Evolutionary conservation across 805 yeast species (phyloP).

Genomic region (Metschnikowia dekortorum): DNA sequence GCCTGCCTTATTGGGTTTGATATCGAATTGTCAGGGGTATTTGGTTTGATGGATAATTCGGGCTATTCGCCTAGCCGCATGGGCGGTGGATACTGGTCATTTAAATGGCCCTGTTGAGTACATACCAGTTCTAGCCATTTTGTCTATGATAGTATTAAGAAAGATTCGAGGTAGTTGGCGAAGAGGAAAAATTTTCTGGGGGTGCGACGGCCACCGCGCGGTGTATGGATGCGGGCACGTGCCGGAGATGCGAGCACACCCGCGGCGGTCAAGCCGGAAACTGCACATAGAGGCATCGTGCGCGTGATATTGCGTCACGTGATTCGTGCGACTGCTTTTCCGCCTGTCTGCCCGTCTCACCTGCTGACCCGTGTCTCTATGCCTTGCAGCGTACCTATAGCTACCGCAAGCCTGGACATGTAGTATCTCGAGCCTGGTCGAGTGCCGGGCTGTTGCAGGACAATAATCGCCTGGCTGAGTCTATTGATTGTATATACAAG

Average conservation of each 20-base stretch:
- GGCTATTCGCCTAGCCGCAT: too few species aligned
- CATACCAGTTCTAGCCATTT: conserved; percentile 70
- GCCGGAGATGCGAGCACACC: neutral
- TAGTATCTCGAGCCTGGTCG: neutral
- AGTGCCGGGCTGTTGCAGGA: neutral
- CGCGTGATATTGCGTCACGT: neutral
- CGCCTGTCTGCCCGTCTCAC: too few species aligned
- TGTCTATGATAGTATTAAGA: conserved; percentile 14
- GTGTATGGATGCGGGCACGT: neutral
- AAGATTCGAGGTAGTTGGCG: conserved; percentile 1
- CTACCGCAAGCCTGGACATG: too few species aligned
- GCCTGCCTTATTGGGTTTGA: too few species aligned
- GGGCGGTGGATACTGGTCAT: too few species aligned
- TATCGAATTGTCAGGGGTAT: too few species aligned
- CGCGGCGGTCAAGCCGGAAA: neutral
- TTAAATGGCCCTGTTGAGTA: conserved; percentile 11
- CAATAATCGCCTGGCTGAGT: conserved; percentile 1
- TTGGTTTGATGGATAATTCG: too few species aligned
- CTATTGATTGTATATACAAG: neutral
- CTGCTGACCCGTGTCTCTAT: too few species aligned
- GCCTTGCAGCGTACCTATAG: too few species aligned
- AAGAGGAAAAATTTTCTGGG: conserved; percentile 4
- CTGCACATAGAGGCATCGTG: neutral
- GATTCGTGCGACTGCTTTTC: conserved; percentile 1
- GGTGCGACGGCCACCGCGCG: neutral